Evolutionary conservation across 345 rosid genomes (phyloP), one percentile per base, ranked within the genome.

Genomic region (Bruguiera gymnorhiza): DNA sequence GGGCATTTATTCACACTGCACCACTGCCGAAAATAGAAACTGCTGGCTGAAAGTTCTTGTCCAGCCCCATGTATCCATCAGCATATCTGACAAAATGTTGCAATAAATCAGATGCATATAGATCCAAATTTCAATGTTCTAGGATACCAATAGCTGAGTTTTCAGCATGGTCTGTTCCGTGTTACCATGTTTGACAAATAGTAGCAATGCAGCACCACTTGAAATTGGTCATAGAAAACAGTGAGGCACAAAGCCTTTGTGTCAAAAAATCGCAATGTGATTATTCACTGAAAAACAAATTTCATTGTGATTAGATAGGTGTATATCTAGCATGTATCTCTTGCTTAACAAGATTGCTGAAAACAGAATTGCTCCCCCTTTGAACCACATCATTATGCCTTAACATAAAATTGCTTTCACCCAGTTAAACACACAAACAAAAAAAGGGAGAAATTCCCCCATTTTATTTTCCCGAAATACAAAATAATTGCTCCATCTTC

Each of bases 131-230:
- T 39, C 48, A 43, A 43, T 18, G 1, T 43, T 43, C 39, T 65
- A 3, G 8, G n/a, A 19, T 52, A 65, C 24, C 11, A 21, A 43
- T 3, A 34, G 39, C 34, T 55, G 32, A 34, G n/a, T 55, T 67
- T 53, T 39, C 1, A 60, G 29, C 16, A 15, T 27, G 36, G 51
- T 8, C 52, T 51, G 9, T 34, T 34, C 2, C 0, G 19, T 16
- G 34, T 10, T 27, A 32, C 52, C 8, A 21, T 18, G n/a, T 61
- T 70, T 24, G 73, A 53, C 15, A 36, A 70, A 27, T 62, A 27
- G 37, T 7, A 53, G 29, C 15, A 61, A 34, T 21, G 30, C 26
- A 37, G 30, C 61, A 31, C 19, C 23, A 23, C 32, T 32, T 8
- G 39, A 13, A 46, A 19, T 7, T 6, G 21, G 13, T 53, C 36